A percentile compares a stretch with the other conserved stretches of the same genome.
These are phyloP conservation scores for Alloascoidea africana DNA, from an alignment of 805 yeast species.

Conservation along the genomic window DNA sequence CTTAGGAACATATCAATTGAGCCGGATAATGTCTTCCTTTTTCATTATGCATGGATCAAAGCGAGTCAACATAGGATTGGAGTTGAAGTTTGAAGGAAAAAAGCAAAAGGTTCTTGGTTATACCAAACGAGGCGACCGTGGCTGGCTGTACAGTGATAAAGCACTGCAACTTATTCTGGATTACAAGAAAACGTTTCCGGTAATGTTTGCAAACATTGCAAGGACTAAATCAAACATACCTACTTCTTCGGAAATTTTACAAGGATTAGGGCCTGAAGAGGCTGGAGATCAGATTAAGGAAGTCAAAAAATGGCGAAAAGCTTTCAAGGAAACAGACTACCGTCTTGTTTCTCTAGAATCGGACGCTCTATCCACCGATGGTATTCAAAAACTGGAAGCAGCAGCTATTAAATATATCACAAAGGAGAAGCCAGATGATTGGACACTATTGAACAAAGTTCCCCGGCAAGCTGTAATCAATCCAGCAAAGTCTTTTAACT, in stretches of 20 bases:
- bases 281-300: slow-evolving; percentile 14
- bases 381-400: slow-evolving; percentile 54
- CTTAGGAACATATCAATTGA: slow-evolving; percentile 49
- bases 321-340: slow-evolving; percentile 37
- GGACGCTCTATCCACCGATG: slow-evolving; percentile 55
- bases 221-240: slow-evolving; percentile 4
- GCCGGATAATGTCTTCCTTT: slow-evolving; percentile 64
- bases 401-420: slow-evolving; percentile 27
- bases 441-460: slow-evolving; percentile 55
- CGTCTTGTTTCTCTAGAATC: slow-evolving; percentile 60
- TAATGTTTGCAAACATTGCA: slow-evolving; percentile 30
- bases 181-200: slow-evolving; percentile 48
- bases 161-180: slow-evolving; percentile 53
- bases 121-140: slow-evolving; percentile 44
- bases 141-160: slow-evolving; percentile 75
- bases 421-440: slow-evolving; percentile 26
- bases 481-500: slow-evolving; percentile 56
- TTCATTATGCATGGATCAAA: slow-evolving; percentile 39
- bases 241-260: slow-evolving; percentile 9
- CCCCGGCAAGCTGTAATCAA: slow-evolving; percentile 74
- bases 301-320: slow-evolving; percentile 23
- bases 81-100: slow-evolving; percentile 66
- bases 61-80: slow-evolving; percentile 62
- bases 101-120: slow-evolving; percentile 81
- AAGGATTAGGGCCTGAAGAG: slow-evolving; percentile 21